Evolutionary conservation across 805 yeast genomes (phyloP), one percentile per base, ranked within the genome.

Genomic region (Saccharomycopsis sp.): DNA sequence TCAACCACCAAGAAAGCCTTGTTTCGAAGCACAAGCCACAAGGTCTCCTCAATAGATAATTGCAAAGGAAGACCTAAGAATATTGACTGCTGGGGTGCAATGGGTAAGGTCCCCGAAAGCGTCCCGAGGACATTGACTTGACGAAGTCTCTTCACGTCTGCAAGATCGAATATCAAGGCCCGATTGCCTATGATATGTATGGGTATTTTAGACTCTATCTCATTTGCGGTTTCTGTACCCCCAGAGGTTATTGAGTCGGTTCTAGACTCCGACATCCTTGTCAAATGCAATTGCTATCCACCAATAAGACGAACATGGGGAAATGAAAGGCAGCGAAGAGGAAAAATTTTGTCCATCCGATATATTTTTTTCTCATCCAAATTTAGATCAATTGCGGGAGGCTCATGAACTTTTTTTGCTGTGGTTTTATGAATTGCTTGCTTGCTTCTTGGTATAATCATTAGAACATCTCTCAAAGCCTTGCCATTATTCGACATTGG

Each of bases 51-150:
- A 0, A 81, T 70, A 71, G 82, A 77, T 50, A 92, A 72, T 65
- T 83, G 81, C 54, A 94, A 70, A 0, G 99, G 99, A 1, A 91
- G 71, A 0, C 97, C 95, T 47, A 89, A 73, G 65, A 91, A 87
- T n/a, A 84, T 75, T 66, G 90, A 91, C 66, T 92, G 99, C 68
- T 94, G 99, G 1, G 97, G 94, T n/a, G 91, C 90, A 52, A 83
- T 77, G 0, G 97, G 88, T 34, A 94, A 72, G 0, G 97, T 87
- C 0, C 99, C 99, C 0, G 81, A 72, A 15, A 92, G 73, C 1
- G 85, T 81, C 0, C 99, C 99, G 21, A 83, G 76, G 1, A 94
- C 78, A 14, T 89, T 89, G 50, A 79, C 71, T 46, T 59, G 74
- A 21, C 97, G 74, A 4, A 91, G 74, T 21, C 56, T 57, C 63